Base-by-base conservation (phyloP, 495 filamentous ascomycete species). In the Annulohypoxylon maeteangense region DNA sequence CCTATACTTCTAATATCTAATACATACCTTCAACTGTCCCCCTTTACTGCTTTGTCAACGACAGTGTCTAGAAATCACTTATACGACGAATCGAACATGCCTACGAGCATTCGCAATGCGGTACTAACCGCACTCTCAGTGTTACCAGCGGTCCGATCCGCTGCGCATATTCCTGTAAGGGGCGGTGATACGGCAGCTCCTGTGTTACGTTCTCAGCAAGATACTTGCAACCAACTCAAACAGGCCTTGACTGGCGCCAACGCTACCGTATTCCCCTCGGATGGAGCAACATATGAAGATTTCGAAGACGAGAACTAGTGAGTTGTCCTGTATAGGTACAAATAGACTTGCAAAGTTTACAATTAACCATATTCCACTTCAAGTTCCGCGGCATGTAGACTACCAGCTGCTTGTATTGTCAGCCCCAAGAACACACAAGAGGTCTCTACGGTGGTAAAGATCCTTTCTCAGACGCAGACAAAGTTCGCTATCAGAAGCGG, bases 401-500 rank as follows among this genome's bases (percentile, higher is more conserved):
- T 73, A 44, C 65, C 70, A 3, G 70, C 85, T 16, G 75, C 80
- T 2, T 87, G 84, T 60, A 82, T 81, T 29, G 75, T 86, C 58
- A 76, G 76, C 54, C 84, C 84, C 6, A 77, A 66, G 12, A 70
- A 56, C 23, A 71, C 79, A 0, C 48, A 71, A 42, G 80, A 80
- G 18, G 78, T 79, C 0, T 73, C 78, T 14, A 61, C 67, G 42
- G 67, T 73, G 32, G n/a, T 80, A 45, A 62, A 68, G n/a, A 66
- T 78, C 5, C 68, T 80, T 16, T 63, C 66, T 64, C 61, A 67
- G 60, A 70, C 65, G 47, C 71, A 58, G 32, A 83, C 83, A 60
- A 68, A 64, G 22, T 86, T 85, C 69, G 75, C 84, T 12, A 75
- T 86, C 48, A 84, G 83, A 48, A 81, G 83, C 14, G 84, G 84